Evolutionary conservation across 2,329 filamentous ascomycete genomes (phyloP).

Genomic region (Pyricularia grisea): DNA sequence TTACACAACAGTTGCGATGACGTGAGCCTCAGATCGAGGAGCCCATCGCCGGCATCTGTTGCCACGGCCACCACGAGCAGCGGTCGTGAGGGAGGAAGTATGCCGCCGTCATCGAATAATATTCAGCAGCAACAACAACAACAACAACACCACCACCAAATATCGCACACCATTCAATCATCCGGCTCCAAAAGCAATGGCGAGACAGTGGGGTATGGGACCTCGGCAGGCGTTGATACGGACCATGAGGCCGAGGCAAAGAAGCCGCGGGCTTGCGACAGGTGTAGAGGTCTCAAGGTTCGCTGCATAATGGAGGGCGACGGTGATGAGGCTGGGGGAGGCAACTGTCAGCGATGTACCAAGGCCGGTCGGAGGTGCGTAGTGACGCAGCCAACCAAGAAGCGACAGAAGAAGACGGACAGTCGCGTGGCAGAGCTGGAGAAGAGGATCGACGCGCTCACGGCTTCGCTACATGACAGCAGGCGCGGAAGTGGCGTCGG

Average conservation of each 20-base stretch:
- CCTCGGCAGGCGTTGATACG: background rate
- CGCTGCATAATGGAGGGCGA: constrained; percentile 54
- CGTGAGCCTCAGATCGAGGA: background rate
- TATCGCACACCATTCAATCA: background rate
- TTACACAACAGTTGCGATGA: background rate
- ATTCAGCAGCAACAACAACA: background rate
- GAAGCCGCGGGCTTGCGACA: constrained; percentile 64
- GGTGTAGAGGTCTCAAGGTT: constrained; percentile 69
- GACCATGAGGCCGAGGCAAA: constrained; percentile 41
- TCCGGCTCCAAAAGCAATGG: background rate
- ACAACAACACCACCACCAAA: background rate
- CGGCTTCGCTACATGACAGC: constrained; percentile 62
- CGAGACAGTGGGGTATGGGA: background rate
- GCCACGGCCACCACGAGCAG: background rate
- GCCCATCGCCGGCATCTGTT: background rate
- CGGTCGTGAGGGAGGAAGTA: background rate
- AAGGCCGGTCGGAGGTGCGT: constrained; percentile 73
- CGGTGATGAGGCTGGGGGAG: constrained; percentile 55
- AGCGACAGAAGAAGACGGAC: constrained; percentile 87
- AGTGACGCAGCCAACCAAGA: constrained; percentile 64
- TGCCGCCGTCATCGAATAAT: background rate
- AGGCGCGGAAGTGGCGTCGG: constrained; percentile 10
- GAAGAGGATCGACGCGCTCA: constrained; percentile 85
- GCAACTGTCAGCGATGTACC: constrained; percentile 64
- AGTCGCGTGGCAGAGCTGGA: constrained; percentile 83